Conservation (phyloP, 2,329 filamentous ascomycete genomes). For the Penicillium concentricum region DNA sequence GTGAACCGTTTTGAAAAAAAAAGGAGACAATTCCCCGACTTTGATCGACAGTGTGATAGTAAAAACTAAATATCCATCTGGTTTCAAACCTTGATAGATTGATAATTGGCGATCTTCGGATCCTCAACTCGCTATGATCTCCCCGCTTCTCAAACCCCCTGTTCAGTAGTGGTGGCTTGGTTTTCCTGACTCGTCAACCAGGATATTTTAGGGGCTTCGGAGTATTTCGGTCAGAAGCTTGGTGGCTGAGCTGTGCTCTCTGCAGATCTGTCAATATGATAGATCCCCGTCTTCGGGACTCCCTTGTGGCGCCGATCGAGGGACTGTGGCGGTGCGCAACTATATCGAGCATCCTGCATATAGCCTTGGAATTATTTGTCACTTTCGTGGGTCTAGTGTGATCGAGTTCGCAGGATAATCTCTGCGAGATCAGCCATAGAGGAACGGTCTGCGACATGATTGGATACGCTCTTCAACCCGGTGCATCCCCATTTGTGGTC, state of each 20-base stretch:
- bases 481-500: constrained; percentile 16
- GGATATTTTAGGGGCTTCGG: constrained; percentile 13
- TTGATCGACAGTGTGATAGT: constrained; percentile 1
- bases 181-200: constrained; percentile 8
- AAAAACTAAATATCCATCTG: neutral
- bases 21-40: constrained; percentile 2
- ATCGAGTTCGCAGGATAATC: neutral
- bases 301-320: constrained; percentile 17
- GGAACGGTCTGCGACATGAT: constrained; percentile 14
- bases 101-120: neutral
- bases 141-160: constrained; percentile 1
- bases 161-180: neutral
- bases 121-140: neutral
- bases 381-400: neutral
- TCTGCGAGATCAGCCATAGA: neutral
- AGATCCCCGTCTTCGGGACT: constrained; percentile 7
- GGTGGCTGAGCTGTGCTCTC: constrained; percentile 12
- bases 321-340: constrained; percentile 23
- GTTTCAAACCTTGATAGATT: neutral
- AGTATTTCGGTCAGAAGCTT: constrained; percentile 14
- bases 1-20: constrained; percentile 21
- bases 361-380: neutral
- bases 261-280: constrained; percentile 15
- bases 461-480: constrained; percentile 2
- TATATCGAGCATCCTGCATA: constrained; percentile 3